Percentiles rank a stretch among this genome's conserved stretches.
phyloP scores from a whole-genome alignment of 768 basidiomycete genomes.

The Vararia minispora region DNA sequence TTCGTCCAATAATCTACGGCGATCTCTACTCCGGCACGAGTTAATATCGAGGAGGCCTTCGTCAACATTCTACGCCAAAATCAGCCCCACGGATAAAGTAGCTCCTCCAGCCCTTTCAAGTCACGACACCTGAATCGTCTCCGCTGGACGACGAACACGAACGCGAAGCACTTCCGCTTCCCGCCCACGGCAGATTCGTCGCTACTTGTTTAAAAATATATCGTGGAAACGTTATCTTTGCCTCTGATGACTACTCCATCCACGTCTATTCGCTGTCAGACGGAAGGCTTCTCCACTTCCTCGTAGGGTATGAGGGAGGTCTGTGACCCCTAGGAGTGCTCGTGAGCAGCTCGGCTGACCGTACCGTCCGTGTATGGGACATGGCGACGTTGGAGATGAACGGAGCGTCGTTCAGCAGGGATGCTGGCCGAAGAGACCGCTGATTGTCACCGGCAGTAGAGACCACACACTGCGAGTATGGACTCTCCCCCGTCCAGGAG shows the following conservation, averaged over 20 bases:
- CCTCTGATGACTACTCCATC: conserved; percentile 95
- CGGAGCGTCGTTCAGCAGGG: conserved; percentile 51
- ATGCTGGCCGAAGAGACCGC: conserved; percentile 59
- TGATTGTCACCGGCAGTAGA: conserved; percentile 65
- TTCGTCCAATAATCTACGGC: conserved; percentile 83
- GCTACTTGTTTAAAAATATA: conserved; percentile 96
- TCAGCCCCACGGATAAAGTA: conserved; percentile 26
- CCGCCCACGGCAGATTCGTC: conserved; percentile 81
- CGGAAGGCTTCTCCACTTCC: conserved; percentile 59
- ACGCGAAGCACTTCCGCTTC: conserved; percentile 72
- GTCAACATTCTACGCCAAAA: conserved; percentile 60
- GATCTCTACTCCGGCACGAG: conserved; percentile 74
- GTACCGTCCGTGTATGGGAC: conserved; percentile 90
- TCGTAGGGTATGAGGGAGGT: conserved; percentile 90
- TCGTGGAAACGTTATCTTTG: conserved; percentile 87
- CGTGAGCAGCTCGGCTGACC: conserved; percentile 88
- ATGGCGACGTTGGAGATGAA: conserved; percentile 61
- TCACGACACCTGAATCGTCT: conserved; percentile 72
- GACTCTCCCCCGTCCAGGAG: conserved; percentile 56
- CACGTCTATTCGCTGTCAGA: conserved; percentile 84
- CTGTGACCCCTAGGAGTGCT: conserved; percentile 94
- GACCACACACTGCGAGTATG: conserved; percentile 59
- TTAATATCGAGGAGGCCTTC: conserved; percentile 73
- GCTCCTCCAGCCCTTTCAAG: conserved; percentile 62
- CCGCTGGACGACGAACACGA: conserved; percentile 66